phyloP scores from a whole-genome alignment of 495 filamentous ascomycete genomes.

The Aspergillus leporis region DNA sequence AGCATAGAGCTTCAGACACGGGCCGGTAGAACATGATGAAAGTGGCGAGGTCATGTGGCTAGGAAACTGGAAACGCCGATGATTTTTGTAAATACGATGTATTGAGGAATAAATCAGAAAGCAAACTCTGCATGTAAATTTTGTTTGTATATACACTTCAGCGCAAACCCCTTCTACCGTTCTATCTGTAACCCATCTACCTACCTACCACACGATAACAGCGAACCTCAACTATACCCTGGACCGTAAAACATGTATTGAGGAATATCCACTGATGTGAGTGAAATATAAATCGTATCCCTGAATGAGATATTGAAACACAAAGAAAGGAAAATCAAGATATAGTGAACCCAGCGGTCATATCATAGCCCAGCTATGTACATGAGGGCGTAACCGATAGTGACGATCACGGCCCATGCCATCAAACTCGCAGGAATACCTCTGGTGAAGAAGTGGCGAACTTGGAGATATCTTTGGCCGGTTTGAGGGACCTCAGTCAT shows the following conservation, averaged over 20 bases:
- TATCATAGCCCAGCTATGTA: constrained; percentile 67
- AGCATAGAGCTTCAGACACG: too few relatives aligned
- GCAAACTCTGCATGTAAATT: neutral
- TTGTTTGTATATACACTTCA: neutral
- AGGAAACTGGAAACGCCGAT: too few relatives aligned
- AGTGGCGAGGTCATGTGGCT: too few relatives aligned
- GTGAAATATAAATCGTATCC: neutral
- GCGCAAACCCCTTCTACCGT: neutral
- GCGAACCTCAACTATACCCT: neutral
- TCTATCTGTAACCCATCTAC: constrained; percentile 6
- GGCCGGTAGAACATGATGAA: too few relatives aligned
- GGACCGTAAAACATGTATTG: neutral
- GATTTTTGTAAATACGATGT: neutral
- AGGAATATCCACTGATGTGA: neutral
- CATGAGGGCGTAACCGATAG: constrained; percentile 87
- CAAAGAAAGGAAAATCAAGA: neutral
- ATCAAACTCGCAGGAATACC: constrained; percentile 86
- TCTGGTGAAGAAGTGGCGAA: constrained; percentile 89
- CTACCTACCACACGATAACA: constrained; percentile 4
- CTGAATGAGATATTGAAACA: neutral
- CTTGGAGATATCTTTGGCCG: constrained; percentile 86
- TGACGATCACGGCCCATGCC: constrained; percentile 78
- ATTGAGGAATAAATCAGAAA: neutral
- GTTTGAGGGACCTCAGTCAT: constrained; percentile 97
- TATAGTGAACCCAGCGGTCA: neutral